phyloP scores from a whole-genome alignment of 208 protist genomes.

The Leishmania turanica region DNA sequence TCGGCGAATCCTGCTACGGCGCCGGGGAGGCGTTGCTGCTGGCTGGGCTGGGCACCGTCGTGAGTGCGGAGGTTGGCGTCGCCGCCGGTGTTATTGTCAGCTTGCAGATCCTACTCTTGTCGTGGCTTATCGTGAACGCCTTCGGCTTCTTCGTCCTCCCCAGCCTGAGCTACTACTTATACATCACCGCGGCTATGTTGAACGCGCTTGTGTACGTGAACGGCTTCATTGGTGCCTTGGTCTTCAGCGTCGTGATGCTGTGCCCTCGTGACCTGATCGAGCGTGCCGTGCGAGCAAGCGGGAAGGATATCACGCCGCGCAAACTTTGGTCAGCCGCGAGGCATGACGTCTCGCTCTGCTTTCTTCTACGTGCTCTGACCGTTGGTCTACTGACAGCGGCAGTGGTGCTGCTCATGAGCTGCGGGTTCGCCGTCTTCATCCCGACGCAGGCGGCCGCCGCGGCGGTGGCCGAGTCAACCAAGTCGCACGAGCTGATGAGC shows the following conservation, averaged over 20 bases:
- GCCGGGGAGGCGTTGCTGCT: slow-evolving; percentile 32
- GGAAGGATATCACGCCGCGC: slow-evolving; percentile 14
- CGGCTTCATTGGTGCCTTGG: slow-evolving; percentile 14
- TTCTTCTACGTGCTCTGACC: slow-evolving; percentile 30
- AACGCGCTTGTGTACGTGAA: slow-evolving; percentile 20
- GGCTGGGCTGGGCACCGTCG: slow-evolving; percentile 19
- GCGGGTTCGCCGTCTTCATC: slow-evolving; percentile 29
- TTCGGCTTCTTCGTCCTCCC: slow-evolving; percentile 24
- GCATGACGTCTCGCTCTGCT: slow-evolving; percentile 32
- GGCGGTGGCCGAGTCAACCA: slow-evolving; percentile 11
- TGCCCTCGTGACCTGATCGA: slow-evolving; percentile 30
- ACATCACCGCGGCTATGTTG: slow-evolving; percentile 24
- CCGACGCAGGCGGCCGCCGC: slow-evolving; percentile 21
- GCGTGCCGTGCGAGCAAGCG: slow-evolving; percentile 26
- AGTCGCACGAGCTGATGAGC: slow-evolving; percentile 22
- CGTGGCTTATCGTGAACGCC: slow-evolving; percentile 37
- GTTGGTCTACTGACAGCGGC: slow-evolving; percentile 30
- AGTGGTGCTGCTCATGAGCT: slow-evolving; percentile 24
- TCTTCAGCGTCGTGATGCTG: slow-evolving; percentile 34
- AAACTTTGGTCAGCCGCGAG: slow-evolving; percentile 27
- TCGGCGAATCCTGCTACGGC: slow-evolving; percentile 31
- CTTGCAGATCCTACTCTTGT: slow-evolving; percentile 24
- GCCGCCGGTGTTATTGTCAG: slow-evolving; percentile 31
- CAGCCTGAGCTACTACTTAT: slow-evolving; percentile 30
- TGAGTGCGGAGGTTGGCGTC: slow-evolving; percentile 38